Conservation (phyloP, 2,329 filamentous ascomycete species). For the Paecilomyces formosus region DNA sequence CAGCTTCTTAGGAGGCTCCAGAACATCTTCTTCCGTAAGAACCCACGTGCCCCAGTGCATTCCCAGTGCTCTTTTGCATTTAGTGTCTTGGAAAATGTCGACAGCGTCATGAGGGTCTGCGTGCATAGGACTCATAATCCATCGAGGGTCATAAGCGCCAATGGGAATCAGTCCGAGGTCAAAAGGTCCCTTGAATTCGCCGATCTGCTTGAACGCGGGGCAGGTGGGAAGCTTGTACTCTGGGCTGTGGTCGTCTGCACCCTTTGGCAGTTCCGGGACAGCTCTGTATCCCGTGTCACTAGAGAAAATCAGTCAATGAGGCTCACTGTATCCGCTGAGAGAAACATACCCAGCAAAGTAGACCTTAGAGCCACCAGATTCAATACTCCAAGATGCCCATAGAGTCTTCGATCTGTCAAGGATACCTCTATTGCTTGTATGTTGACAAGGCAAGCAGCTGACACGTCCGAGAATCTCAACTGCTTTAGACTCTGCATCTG, state of each 20-base stretch:
- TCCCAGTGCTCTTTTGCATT: constrained; percentile 67
- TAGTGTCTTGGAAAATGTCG: constrained; percentile 80
- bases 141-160: constrained; percentile 64
- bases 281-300: constrained; percentile 86
- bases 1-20: constrained; percentile 71
- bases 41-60: constrained; percentile 94
- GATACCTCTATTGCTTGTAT: constrained; percentile 61
- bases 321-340: constrained; percentile 8
- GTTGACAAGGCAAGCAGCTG: constrained; percentile 76
- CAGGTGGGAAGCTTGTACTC: constrained; percentile 63
- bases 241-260: constrained; percentile 63
- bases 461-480: constrained; percentile 61
- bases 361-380: constrained; percentile 66
- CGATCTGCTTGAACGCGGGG: constrained; percentile 81
- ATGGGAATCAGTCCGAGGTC: constrained; percentile 91
- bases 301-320: constrained; percentile 13
- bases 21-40: constrained; percentile 72
- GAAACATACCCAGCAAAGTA: constrained; percentile 63
- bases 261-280: constrained; percentile 58
- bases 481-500: constrained; percentile 12
- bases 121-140: constrained; percentile 73
- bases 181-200: constrained; percentile 71
- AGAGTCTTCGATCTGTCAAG: constrained; percentile 70
- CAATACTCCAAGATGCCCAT: constrained; percentile 81
- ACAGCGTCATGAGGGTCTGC: constrained; percentile 81